These are phyloP conservation scores for Sporothrix phasma DNA, from an alignment of 2,329 filamentous ascomycete genomes.

Conservation along the genomic window DNA sequence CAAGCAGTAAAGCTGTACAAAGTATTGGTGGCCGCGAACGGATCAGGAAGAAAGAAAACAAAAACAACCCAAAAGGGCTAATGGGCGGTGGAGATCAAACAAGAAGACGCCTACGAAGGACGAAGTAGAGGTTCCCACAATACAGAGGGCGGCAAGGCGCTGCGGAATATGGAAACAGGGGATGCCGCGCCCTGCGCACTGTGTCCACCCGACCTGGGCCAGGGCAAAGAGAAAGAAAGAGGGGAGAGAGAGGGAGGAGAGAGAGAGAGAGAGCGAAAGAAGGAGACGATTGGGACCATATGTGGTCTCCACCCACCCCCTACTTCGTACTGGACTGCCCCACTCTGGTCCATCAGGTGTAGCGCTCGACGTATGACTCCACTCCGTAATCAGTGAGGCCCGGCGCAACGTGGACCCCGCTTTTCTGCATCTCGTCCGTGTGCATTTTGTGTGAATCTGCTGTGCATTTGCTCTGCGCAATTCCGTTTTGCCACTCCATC, in stretches of 20 bases:
- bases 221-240: neutral
- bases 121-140: no score
- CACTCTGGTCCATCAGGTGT: neutral
- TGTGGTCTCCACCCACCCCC: neutral
- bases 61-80: neutral
- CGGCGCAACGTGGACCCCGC: conserved; percentile 8
- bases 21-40: conserved; percentile 4
- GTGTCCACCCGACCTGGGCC: conserved; percentile 5
- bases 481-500: conserved; percentile 11
- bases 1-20: no score
- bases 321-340: no score
- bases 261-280: neutral
- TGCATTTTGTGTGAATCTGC: no score
- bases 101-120: no score
- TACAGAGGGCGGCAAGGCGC: neutral
- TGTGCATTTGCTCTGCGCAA: neutral
- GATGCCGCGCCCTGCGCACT: neutral
- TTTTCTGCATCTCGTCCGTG: conserved; percentile 10
- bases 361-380: conserved; percentile 3
- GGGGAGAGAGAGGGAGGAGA: neutral
- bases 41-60: conserved; percentile 11
- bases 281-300: neutral
- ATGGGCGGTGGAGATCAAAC: conserved; percentile 7
- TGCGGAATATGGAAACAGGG: conserved; percentile 6
- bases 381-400: conserved; percentile 1